Evolutionary conservation across 768 basidiomycete genomes (phyloP).

Genomic region (Termitomyces eurrhizus): DNA sequence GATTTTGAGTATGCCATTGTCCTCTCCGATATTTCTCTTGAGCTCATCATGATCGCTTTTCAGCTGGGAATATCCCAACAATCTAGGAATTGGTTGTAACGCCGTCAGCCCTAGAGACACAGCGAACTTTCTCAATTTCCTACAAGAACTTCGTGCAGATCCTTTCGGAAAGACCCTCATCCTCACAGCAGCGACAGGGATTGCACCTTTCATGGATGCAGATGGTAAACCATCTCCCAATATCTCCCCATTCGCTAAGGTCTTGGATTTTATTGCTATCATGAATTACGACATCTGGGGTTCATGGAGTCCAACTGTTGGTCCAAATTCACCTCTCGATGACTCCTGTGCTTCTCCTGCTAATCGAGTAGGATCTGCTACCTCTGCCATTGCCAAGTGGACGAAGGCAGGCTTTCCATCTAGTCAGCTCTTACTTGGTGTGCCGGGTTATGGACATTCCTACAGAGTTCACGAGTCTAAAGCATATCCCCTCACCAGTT

Average conservation of each 20-base stretch:
- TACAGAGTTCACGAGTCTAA: conserved; percentile 46
- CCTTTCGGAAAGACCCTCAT: conserved; percentile 52
- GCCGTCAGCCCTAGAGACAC: conserved; percentile 57
- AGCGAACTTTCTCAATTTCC: conserved; percentile 75
- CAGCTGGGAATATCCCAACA: conserved; percentile 87
- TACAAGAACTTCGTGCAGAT: conserved; percentile 63
- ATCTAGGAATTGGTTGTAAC: conserved; percentile 73
- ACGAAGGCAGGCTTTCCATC: conserved; percentile 70
- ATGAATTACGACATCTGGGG: conserved; percentile 78
- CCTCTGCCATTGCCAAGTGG: conserved; percentile 72
- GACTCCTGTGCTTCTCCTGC: conserved; percentile 64
- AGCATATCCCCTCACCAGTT: conserved; percentile 47
- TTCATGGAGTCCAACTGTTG: conserved; percentile 58
- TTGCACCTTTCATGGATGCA: conserved; percentile 36
- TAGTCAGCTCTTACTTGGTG: conserved; percentile 69
- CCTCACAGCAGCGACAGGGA: conserved; percentile 45
- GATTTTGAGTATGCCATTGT: conserved; percentile 42
- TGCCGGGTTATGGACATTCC: conserved; percentile 81
- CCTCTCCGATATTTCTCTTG: neutral
- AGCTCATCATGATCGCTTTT: neutral
- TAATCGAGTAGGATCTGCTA: conserved; percentile 70
- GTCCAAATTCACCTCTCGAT: conserved; percentile 87
- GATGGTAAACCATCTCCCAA: conserved; percentile 56
- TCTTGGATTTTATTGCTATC: conserved; percentile 49
- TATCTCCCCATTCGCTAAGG: conserved; percentile 68